Conservation (phyloP, 768 basidiomycete species). For the Phlegmacium glaucopus region DNA sequence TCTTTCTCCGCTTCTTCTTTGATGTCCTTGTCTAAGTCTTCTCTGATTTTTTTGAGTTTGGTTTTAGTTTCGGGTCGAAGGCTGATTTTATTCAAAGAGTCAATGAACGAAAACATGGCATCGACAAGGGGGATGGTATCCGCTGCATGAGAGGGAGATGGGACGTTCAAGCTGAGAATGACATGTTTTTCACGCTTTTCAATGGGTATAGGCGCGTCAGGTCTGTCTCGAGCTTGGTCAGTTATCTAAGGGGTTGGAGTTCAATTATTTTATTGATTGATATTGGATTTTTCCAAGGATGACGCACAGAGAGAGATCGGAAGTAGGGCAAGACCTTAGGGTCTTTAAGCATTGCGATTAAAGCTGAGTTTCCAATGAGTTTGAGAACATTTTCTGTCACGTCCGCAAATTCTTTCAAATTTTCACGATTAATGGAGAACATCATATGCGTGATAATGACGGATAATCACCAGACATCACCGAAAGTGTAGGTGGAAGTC, state of each 20-base stretch:
- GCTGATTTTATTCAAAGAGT: slow-evolving; percentile 53
- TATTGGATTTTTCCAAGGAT: neutral
- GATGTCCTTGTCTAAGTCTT: slow-evolving; percentile 67
- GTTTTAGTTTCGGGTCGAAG: slow-evolving; percentile 79
- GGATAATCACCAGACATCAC: slow-evolving; percentile 69
- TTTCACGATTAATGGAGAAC: neutral
- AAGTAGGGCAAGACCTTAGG: slow-evolving; percentile 71
- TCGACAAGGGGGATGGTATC: slow-evolving; percentile 60
- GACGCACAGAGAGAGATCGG: slow-evolving; percentile 76
- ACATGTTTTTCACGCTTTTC: slow-evolving; percentile 67
- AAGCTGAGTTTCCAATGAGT: slow-evolving; percentile 37
- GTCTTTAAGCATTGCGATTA: slow-evolving; percentile 59
- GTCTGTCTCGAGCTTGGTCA: slow-evolving; percentile 79
- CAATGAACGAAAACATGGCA: slow-evolving; percentile 72
- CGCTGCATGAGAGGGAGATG: slow-evolving; percentile 42
- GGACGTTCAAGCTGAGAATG: slow-evolving; percentile 61
- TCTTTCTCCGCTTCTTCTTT: slow-evolving; percentile 65
- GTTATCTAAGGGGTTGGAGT: slow-evolving; percentile 49
- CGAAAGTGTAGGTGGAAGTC: slow-evolving; percentile 57
- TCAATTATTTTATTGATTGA: neutral
- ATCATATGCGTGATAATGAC: slow-evolving; percentile 4
- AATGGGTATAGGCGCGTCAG: slow-evolving; percentile 45
- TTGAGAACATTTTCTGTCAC: slow-evolving; percentile 79
- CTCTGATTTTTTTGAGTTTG: slow-evolving; percentile 73
- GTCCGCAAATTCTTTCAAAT: slow-evolving; percentile 70